Conservation (phyloP, 176 grass and related monocot genomes). For the Bolboschoenus planiculmis region DNA sequence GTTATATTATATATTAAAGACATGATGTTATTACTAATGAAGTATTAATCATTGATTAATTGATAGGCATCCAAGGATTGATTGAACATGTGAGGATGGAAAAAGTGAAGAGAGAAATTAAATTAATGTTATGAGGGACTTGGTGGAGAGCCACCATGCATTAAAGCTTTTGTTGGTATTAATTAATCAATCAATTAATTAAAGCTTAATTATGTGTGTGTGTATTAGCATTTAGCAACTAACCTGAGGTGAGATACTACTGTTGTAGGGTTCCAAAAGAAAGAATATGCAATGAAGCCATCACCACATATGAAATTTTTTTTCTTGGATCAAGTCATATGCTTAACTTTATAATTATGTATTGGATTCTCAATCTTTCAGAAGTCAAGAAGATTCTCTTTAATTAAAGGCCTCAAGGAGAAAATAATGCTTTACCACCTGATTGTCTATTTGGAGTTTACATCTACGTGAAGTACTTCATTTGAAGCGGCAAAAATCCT, state of each 20-base stretch:
- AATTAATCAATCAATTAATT: background rate
- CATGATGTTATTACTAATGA: constrained; percentile 1
- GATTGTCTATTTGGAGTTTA: background rate
- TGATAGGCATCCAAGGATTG: constrained; percentile 8
- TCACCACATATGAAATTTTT: background rate
- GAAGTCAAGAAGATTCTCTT: constrained; percentile 17
- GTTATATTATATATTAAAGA: background rate
- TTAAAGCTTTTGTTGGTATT: constrained; percentile 9
- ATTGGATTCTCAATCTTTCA: constrained; percentile 17
- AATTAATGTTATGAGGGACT: background rate
- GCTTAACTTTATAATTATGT: constrained; percentile 14
- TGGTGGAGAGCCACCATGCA: constrained; percentile 20
- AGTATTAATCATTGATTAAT: background rate
- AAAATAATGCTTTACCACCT: constrained; percentile 11
- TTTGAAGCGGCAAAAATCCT: too few relatives aligned
- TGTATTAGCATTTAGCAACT: constrained; percentile 15
- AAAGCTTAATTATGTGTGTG: background rate
- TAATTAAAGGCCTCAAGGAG: constrained; percentile 9
- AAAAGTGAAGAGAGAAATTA: background rate
- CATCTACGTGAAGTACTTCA: too few relatives aligned
- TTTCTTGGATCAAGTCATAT: constrained; percentile 1
- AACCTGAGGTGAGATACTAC: constrained; percentile 11
- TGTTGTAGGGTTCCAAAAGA: background rate
- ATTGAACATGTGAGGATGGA: constrained; percentile 10
- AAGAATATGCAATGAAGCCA: constrained; percentile 15